Percentiles rank a stretch among this genome's conserved stretches.
Evolutionary conservation across 495 filamentous ascomycete genomes (phyloP).

Genomic region (Neurospora sp.): DNA sequence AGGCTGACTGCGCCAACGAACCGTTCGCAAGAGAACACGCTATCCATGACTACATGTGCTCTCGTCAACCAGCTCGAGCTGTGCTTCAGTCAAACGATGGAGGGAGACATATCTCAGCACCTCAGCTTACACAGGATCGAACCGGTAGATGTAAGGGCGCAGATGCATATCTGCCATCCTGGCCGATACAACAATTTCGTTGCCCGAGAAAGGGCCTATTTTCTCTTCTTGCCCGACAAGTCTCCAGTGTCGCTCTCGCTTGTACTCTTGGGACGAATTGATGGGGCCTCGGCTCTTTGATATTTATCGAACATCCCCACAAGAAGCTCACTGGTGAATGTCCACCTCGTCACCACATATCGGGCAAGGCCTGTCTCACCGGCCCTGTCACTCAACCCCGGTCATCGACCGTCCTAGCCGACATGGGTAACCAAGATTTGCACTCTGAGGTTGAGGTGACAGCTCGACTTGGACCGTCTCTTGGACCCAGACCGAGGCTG

Average conservation of each 20-base stretch:
- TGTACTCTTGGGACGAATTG: not conserved
- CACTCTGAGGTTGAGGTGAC: slow-evolving; percentile 9
- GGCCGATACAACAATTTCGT: not conserved
- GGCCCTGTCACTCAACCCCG: not conserved
- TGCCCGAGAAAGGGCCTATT: not conserved
- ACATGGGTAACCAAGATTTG: slow-evolving; percentile 27
- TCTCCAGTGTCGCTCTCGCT: not conserved
- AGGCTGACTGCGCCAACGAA: not conserved
- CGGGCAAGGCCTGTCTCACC: not conserved
- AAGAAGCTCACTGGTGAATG: not conserved
- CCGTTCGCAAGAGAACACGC: not conserved
- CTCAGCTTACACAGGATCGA: not conserved
- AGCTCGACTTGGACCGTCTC: not conserved
- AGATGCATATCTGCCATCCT: not conserved
- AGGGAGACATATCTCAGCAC: not conserved
- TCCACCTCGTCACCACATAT: not conserved
- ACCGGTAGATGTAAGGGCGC: not conserved
- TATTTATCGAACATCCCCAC: not conserved
- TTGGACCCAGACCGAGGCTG: not conserved
- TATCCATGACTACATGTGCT: too few species aligned
- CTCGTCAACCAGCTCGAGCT: too few species aligned
- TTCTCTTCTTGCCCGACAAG: not conserved
- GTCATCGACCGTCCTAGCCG: slow-evolving; percentile 5
- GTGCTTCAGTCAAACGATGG: not conserved
- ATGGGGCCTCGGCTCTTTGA: not conserved